Conservation (phyloP, 768 basidiomycete species). For the Lyophyllum atratum region DNA sequence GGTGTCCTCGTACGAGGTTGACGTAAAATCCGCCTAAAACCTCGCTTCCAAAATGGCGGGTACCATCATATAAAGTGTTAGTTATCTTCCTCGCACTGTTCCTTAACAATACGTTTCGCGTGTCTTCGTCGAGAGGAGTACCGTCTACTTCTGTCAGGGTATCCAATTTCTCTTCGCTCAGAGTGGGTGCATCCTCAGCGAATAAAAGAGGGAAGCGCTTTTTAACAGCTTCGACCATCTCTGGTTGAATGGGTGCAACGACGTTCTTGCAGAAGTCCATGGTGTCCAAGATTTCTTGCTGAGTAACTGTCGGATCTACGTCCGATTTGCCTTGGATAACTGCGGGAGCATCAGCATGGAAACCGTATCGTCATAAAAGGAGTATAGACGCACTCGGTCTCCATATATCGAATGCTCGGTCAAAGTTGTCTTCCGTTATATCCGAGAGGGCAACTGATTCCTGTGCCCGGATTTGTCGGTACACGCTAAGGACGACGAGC, state of each 20-base stretch:
- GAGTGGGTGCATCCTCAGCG: background rate
- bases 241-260: conserved; percentile 27
- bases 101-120: conserved; percentile 4
- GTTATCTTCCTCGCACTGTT: conserved; percentile 4
- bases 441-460: conserved; percentile 31
- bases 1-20: conserved; percentile 6
- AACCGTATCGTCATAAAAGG: background rate
- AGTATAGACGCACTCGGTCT: conserved; percentile 31
- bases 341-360: conserved; percentile 15
- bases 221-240: conserved; percentile 26
- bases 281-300: conserved; percentile 51
- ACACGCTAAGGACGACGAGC: conserved; percentile 41
- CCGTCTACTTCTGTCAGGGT: background rate
- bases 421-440: conserved; percentile 41
- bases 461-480: conserved; percentile 44
- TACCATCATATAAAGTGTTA: conserved; percentile 4
- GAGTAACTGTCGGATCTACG: conserved; percentile 45
- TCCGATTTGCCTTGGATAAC: conserved; percentile 59
- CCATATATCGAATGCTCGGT: conserved; percentile 39
- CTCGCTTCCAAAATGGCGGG: conserved; percentile 9
- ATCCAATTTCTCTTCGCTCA: conserved; percentile 2
- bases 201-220: conserved; percentile 14
- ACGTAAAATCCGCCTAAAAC: conserved; percentile 6
- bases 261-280: conserved; percentile 29
- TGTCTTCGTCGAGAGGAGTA: conserved; percentile 2